A percentile compares a stretch with the other conserved stretches of the same genome.
Conservation (phyloP, 2,329 filamentous ascomycete genomes). For the Fusarium subglutinans region DNA sequence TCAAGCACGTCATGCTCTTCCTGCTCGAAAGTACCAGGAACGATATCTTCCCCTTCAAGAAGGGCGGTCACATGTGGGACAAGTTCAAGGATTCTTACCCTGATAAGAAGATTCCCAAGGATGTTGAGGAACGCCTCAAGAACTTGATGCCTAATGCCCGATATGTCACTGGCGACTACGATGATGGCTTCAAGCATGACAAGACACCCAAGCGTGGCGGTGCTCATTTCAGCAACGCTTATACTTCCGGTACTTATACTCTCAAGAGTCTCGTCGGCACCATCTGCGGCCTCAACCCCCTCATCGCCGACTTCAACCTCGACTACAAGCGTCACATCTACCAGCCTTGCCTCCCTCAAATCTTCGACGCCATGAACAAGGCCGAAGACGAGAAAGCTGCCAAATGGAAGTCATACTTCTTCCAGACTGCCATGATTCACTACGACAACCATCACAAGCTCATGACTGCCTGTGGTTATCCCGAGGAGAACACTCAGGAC, state of each 20-base stretch:
- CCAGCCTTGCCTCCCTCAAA: constrained; percentile 55
- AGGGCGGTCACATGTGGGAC: constrained; percentile 50
- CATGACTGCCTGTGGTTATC: constrained; percentile 46
- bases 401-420: constrained; percentile 47
- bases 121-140: constrained; percentile 41
- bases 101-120: constrained; percentile 46
- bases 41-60: constrained; percentile 57
- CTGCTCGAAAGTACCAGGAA: constrained; percentile 56
- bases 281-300: constrained; percentile 52
- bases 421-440: constrained; percentile 46
- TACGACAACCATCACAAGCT: constrained; percentile 49
- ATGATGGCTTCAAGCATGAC: constrained; percentile 46
- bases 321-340: constrained; percentile 55
- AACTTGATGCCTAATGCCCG: constrained; percentile 46
- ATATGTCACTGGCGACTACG: constrained; percentile 48
- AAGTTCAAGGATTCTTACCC: constrained; percentile 46
- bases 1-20: constrained; percentile 55
- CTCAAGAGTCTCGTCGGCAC: constrained; percentile 55
- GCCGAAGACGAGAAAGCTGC: constrained; percentile 18
- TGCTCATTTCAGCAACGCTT: constrained; percentile 52
- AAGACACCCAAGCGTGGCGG: constrained; percentile 47
- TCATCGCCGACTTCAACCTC: constrained; percentile 54
- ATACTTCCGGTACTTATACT: constrained; percentile 55
- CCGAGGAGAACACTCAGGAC: constrained; percentile 37
- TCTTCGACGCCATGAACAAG: constrained; percentile 48